Base-by-base conservation (phyloP, 495 filamentous ascomycete species). In the Neurospora sp. region DNA sequence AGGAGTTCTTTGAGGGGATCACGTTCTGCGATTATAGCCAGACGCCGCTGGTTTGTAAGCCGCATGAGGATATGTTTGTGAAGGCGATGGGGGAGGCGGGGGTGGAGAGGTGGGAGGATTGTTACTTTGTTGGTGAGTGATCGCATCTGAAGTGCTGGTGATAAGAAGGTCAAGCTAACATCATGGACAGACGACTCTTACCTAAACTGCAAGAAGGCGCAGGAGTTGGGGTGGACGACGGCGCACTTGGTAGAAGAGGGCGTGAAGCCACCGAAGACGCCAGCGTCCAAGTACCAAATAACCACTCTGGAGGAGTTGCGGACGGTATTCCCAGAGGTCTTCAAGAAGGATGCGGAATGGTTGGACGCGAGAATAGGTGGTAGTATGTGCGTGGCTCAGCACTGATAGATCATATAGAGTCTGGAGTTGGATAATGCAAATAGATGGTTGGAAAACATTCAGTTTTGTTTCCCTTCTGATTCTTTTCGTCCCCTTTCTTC, bases 71-170 rank as follows among this genome's bases (percentile, higher is more conserved):
- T 48, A 96, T 97, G 94, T 98, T 89, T 79, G 88, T 87, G 38
- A 96, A 94, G 83, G 95, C 86, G n/a, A 89, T 89, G 86, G 83
- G 75, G 71, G 88, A 94, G 72, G 90, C 91, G 0, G 88, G 86
- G 4, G 88, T 88, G 27, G 54, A 85, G 37, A 85, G 83, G 41
- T 77, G 78, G 23, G 86, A 89, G 69, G 83, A 90, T 48, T 96
- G 93, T 81, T 96, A 89, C 75, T 97, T 97, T 82, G 93, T 97
- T 75, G 93, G 93, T 93, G 85, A 76, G 91, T n/a, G n/a, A n/a
- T n/a, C n/a, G n/a, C n/a, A n/a, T 14, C 12, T 7, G n/a, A 54
- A 16, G 54, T 16, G 27, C 14, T 18, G 54, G 27, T 62, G 23
- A 16, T 31, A 12, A 73, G 31, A 42, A 39, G 6, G 35, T 59